Evolutionary conservation across 2,329 filamentous ascomycete genomes (phyloP).

Genomic region (Pseudomassariella vexata): DNA sequence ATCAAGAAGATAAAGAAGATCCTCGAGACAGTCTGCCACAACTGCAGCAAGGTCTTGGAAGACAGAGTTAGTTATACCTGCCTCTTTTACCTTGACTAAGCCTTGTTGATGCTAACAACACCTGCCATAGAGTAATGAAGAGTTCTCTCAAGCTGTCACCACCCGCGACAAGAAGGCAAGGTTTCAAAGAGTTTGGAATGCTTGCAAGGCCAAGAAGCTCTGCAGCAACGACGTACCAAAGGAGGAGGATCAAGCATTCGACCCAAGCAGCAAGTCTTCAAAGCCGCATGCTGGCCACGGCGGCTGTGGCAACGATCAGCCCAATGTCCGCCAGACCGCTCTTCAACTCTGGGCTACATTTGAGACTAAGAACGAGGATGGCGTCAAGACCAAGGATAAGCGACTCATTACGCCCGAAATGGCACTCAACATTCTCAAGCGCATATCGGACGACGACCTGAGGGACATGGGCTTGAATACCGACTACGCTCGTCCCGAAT

Average conservation of each 20-base stretch:
- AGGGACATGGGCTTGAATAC: slow-evolving; percentile 85
- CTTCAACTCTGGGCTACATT: slow-evolving; percentile 73
- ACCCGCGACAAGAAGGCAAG: slow-evolving; percentile 90
- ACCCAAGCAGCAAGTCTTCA: slow-evolving; percentile 47
- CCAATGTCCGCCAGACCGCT: slow-evolving; percentile 80
- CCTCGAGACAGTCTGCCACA: slow-evolving; percentile 97
- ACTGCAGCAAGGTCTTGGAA: slow-evolving; percentile 94
- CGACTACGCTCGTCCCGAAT: slow-evolving; percentile 93
- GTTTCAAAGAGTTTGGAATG: slow-evolving; percentile 86
- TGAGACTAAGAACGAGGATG: slow-evolving; percentile 75
- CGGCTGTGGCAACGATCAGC: slow-evolving; percentile 88
- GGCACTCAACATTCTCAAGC: slow-evolving; percentile 80
- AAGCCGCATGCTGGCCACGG: slow-evolving; percentile 64
- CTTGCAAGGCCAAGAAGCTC: slow-evolving; percentile 81
- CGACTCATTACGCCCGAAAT: slow-evolving; percentile 75
- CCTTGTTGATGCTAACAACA: slow-evolving; percentile 54
- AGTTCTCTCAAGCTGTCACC: slow-evolving; percentile 74
- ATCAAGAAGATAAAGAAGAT: slow-evolving; percentile 99
- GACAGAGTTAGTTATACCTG: slow-evolving; percentile 87
- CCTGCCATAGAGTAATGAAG: slow-evolving; percentile 67
- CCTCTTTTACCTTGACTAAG: slow-evolving; percentile 45
- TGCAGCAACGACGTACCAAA: slow-evolving; percentile 78
- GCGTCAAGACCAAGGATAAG: slow-evolving; percentile 69
- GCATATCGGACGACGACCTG: slow-evolving; percentile 76
- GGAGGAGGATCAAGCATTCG: slow-evolving; percentile 63